Percentiles rank a stretch among this genome's conserved stretches.
These are phyloP conservation scores for Brettanomyces bruxellensis DNA, from an alignment of 805 yeast genomes.

Conservation along the genomic window DNA sequence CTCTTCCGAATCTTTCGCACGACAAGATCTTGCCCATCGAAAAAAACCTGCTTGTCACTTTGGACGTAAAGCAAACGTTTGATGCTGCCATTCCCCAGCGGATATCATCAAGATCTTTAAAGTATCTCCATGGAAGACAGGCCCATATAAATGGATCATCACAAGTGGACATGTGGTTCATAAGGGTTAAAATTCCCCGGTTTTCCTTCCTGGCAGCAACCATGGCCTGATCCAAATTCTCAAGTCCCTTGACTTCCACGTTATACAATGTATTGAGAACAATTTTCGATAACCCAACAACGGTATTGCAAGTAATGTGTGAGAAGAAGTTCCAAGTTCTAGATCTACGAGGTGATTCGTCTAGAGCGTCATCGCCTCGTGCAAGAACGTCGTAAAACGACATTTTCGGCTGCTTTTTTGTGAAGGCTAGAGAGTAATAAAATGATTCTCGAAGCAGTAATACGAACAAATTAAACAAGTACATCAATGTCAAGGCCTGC, in stretches of 20 bases:
- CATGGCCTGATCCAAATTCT: constrained; percentile 56
- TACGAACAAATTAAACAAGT: too few species aligned
- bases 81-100: constrained; percentile 96
- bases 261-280: constrained; percentile 54
- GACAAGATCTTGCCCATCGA: constrained; percentile 83
- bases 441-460: too few species aligned
- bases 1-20: constrained; percentile 81
- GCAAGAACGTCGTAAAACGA: constrained; percentile 59
- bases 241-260: constrained; percentile 52
- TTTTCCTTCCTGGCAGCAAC: constrained; percentile 56
- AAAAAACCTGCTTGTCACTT: constrained; percentile 50
- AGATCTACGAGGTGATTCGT: constrained; percentile 44
- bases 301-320: constrained; percentile 56
- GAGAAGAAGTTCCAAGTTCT: constrained; percentile 60
- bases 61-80: constrained; percentile 71
- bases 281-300: constrained; percentile 56
- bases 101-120: constrained; percentile 51
- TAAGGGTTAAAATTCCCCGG: constrained; percentile 71
- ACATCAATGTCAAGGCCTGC: too few species aligned
- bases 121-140: constrained; percentile 64
- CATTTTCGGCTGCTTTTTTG: constrained; percentile 31
- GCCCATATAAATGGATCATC: constrained; percentile 95
- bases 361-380: constrained; percentile 65
- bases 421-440: too few species aligned
- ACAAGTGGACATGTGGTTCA: constrained; percentile 88